A percentile compares a stretch with the other conserved stretches of the same genome.
Evolutionary conservation across 768 basidiomycete genomes (phyloP).

Genomic region (Suillus plorans): DNA sequence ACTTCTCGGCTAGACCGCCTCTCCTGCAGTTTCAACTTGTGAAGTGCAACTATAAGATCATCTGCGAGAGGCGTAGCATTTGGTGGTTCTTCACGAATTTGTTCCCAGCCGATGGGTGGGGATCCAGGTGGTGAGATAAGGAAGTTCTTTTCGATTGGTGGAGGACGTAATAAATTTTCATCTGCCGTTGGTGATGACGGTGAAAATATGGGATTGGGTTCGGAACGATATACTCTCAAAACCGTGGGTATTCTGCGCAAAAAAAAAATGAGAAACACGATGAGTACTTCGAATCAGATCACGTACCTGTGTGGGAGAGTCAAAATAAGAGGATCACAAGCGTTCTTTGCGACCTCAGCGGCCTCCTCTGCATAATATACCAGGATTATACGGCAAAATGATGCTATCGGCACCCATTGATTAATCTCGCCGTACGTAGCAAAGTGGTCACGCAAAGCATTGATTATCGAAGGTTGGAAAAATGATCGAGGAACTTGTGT

Average conservation of each 20-base stretch:
- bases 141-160: conserved; percentile 87
- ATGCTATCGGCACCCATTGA: conserved; percentile 85
- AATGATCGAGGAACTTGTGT: conserved; percentile 74
- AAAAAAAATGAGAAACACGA: conserved; percentile 7
- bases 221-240: conserved; percentile 72
- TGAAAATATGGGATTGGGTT: conserved; percentile 61
- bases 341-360: conserved; percentile 66
- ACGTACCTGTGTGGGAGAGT: conserved; percentile 54
- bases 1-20: conserved; percentile 46
- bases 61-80: conserved; percentile 81
- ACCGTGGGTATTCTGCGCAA: conserved; percentile 44
- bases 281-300: background rate
- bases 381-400: conserved; percentile 79
- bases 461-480: conserved; percentile 70
- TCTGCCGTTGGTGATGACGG: conserved; percentile 28
- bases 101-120: conserved; percentile 97
- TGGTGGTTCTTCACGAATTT: conserved; percentile 85
- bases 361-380: conserved; percentile 67
- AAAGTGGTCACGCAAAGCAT: conserved; percentile 72
- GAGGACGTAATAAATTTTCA: conserved; percentile 58
- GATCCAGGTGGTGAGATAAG: conserved; percentile 98
- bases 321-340: conserved; percentile 64
- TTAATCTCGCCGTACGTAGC: conserved; percentile 76
- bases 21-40: conserved; percentile 60
- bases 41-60: conserved; percentile 81